Evolutionary conservation across 441 rosid genomes (phyloP).

Genomic region (Aquilaria agallochum): DNA sequence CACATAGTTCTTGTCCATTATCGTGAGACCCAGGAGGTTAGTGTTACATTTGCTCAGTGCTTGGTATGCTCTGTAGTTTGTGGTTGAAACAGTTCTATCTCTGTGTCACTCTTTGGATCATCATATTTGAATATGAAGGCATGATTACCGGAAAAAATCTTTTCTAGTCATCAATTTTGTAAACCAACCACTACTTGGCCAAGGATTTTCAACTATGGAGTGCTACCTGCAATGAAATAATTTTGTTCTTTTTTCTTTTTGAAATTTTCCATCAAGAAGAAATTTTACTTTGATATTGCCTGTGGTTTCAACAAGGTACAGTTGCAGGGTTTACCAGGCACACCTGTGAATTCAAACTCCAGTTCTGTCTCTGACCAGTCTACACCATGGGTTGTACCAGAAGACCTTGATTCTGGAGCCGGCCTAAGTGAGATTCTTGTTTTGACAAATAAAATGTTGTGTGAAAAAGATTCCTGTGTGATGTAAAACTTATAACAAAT

Average conservation of each 20-base stretch:
- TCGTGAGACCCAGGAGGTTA: constrained; percentile 96
- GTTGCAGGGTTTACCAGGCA: constrained; percentile 74
- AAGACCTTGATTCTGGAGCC: constrained; percentile 80
- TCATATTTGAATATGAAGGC: too few species aligned
- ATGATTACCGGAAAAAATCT: too few species aligned
- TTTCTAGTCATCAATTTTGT: too few species aligned
- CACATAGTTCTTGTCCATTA: constrained; percentile 98
- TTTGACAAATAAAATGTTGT: constrained; percentile 5
- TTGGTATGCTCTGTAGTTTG: too few species aligned
- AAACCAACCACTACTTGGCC: too few species aligned
- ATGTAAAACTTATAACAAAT: background rate
- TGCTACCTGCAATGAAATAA: too few species aligned
- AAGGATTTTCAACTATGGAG: too few species aligned
- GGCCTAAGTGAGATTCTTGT: constrained; percentile 26
- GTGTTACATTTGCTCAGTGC: constrained; percentile 18
- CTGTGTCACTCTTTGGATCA: too few species aligned
- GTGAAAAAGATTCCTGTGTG: constrained; percentile 7
- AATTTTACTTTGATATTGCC: too few species aligned
- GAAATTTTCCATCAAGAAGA: too few species aligned
- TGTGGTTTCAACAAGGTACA: constrained; percentile 13
- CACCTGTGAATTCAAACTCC: constrained; percentile 83
- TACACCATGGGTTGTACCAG: constrained; percentile 43
- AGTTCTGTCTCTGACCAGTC: constrained; percentile 74
- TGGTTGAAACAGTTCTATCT: too few species aligned
- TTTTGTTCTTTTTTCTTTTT: too few species aligned